Evolutionary conservation across 257 asterid species (phyloP), one percentile per base, ranked within the genome.

Genomic region (Lavandula angustifolia): DNA sequence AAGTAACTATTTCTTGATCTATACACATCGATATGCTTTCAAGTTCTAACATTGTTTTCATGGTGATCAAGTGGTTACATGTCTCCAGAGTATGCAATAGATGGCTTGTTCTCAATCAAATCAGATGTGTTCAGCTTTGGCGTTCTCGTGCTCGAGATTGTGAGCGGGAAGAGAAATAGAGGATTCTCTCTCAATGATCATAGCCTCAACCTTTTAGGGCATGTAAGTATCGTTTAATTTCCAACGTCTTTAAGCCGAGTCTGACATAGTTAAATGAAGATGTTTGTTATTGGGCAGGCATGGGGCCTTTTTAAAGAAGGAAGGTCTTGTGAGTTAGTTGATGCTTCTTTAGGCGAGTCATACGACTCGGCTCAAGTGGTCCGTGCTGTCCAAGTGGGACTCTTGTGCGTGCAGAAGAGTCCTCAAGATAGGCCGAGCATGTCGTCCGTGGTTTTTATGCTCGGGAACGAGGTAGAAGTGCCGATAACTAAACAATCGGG

Each of bases 71-170:
- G 72, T 33, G 72, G 72, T 5, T 67, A 54, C 49, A 67, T 67
- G 64, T 17, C 72, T 31, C 72, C 72, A 3, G 72, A 66, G 32
- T 66, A 66, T 12, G 63, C 72, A 16, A 32, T 18, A 16, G 72
- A 54, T 4, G 72, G 72, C 1, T 9, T 66, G 1, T 66, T 54
- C 49, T 67, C 72, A 1, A 27, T 54, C 16, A 67, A 67, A 54
- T 66, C 64, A 3, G 72, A 66, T 3, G 64, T 54, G 6, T 67
- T 67, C 54, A 67, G 72, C 37, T 67, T 67, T 8, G 72, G 72
- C 4, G 64, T 67, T 12, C 64, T 67, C 0, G 38, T 67, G 47
- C 57, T 67, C 16, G 64, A 67, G 17, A 44, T 67, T 16, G 72
- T 67, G 48, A 54, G 72, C 7, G 72, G 72, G 4, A 54, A 43